A percentile compares a stretch with the other conserved stretches of the same genome.
Evolutionary conservation across 163 green algal genomes (phyloP).

Genomic region (Scenedesmus sp.): DNA sequence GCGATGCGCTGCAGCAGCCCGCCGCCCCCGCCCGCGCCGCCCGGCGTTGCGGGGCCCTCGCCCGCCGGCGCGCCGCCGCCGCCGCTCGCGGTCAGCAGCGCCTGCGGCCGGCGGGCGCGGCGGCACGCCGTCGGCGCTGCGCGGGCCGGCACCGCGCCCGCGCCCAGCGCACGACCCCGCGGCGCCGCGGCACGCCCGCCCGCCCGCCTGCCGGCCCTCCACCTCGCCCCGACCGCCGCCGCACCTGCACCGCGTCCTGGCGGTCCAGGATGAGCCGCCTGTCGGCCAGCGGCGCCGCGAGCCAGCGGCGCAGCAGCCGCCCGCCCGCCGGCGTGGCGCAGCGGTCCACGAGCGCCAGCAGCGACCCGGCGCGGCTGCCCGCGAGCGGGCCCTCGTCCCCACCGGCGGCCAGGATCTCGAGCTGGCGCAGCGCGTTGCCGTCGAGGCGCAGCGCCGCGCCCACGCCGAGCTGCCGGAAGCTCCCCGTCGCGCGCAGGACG

Average conservation of each 20-base stretch:
- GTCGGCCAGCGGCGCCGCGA: slow-evolving; percentile 67
- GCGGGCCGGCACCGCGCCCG: no score
- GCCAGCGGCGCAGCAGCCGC: slow-evolving; percentile 82
- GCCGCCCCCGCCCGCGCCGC: neutral
- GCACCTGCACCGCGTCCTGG: slow-evolving; percentile 83
- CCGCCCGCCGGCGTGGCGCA: slow-evolving; percentile 75
- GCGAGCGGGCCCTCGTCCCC: no score
- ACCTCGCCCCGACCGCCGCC: neutral
- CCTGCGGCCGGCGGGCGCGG: slow-evolving; percentile 21
- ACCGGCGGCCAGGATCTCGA: slow-evolving; percentile 67
- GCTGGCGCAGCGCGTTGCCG: slow-evolving; percentile 79
- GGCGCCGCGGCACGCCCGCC: no score
- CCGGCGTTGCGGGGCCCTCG: neutral
- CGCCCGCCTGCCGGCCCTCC: no score
- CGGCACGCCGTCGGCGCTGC: no score
- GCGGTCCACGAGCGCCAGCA: slow-evolving; percentile 87
- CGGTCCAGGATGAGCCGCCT: slow-evolving; percentile 62
- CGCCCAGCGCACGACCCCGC: no score
- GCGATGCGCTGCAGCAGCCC: slow-evolving; percentile 7
- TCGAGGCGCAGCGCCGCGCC: slow-evolving; percentile 68
- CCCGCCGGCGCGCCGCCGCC: neutral
- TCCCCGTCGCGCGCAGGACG: slow-evolving; percentile 57
- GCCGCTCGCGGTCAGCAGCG: slow-evolving; percentile 26
- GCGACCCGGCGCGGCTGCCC: slow-evolving; percentile 58
- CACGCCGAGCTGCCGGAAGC: slow-evolving; percentile 63